Percentiles rank a stretch among this genome's conserved stretches.
These are phyloP conservation scores for Scortechinia acanthostroma DNA, from an alignment of 2,329 filamentous ascomycete species.

Conservation along the genomic window DNA sequence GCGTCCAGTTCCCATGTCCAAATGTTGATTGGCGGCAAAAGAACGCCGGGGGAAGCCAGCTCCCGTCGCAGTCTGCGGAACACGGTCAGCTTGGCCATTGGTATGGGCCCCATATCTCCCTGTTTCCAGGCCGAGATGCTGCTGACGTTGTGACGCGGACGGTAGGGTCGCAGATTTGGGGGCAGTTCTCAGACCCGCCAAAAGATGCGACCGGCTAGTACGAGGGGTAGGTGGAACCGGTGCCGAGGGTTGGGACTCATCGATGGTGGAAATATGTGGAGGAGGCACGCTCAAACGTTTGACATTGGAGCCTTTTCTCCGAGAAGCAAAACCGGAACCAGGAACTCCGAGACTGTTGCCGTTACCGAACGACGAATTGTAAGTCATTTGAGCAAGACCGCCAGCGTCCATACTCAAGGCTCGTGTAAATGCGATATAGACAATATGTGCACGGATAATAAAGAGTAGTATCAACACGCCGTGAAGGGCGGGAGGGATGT, in stretches of 20 bases:
- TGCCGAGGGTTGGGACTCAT: slow-evolving; percentile 41
- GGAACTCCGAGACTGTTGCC: slow-evolving; percentile 68
- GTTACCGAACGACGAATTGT: slow-evolving; percentile 69
- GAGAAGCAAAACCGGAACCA: slow-evolving; percentile 74
- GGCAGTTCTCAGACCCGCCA: slow-evolving; percentile 86
- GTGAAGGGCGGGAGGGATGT: neutral
- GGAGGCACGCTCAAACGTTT: slow-evolving; percentile 80
- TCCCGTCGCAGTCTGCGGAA: slow-evolving; percentile 52
- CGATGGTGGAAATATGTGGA: slow-evolving; percentile 62
- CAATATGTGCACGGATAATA: neutral
- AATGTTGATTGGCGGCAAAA: slow-evolving; percentile 18
- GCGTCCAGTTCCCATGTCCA: slow-evolving; percentile 9
- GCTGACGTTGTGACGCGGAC: slow-evolving; percentile 58
- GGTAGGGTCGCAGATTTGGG: slow-evolving; percentile 74
- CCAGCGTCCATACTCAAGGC: slow-evolving; percentile 74
- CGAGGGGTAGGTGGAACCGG: slow-evolving; percentile 74
- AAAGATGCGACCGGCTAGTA: slow-evolving; percentile 87
- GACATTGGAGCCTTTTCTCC: slow-evolving; percentile 76
- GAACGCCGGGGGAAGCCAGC: slow-evolving; percentile 37
- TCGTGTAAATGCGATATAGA: neutral
- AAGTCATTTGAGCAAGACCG: slow-evolving; percentile 99
- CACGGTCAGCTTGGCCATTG: slow-evolving; percentile 31
- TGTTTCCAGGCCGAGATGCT: slow-evolving; percentile 14
- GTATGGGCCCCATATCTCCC: slow-evolving; percentile 32
- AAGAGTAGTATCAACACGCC: neutral